Evolutionary conservation across 257 asterid genomes (phyloP).

Genomic region (Nicotiana tabacum): DNA sequence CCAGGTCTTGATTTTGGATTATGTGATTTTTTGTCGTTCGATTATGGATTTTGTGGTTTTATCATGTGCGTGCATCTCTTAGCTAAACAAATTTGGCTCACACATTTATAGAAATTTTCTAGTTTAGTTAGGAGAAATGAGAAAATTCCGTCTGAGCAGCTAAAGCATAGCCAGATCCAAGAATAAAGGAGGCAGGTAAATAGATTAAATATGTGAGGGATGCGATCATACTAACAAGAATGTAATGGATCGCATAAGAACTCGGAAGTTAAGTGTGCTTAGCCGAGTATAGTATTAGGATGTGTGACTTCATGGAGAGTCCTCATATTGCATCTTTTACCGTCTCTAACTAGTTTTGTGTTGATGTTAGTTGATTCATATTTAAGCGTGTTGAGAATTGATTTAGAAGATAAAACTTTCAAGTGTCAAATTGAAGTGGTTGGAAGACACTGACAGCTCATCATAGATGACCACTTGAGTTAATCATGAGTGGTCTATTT

Average conservation of each 20-base stretch:
- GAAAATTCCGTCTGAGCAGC: neutral
- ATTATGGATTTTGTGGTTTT: neutral
- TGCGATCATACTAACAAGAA: neutral
- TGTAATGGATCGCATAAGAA: neutral
- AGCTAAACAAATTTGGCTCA: neutral
- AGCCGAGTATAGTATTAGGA: neutral
- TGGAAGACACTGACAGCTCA: neutral
- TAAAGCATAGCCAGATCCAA: neutral
- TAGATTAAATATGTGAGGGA: neutral
- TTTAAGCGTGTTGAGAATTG: neutral
- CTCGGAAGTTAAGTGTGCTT: neutral
- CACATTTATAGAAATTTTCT: neutral
- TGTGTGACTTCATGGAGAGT: neutral
- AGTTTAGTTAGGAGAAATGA: neutral
- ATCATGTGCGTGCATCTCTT: neutral
- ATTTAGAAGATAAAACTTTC: neutral
- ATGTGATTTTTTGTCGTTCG: neutral
- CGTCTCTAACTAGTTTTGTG: neutral
- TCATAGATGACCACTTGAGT: neutral
- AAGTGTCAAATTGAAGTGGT: neutral
- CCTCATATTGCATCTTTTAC: neutral
- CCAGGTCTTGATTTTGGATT: constrained; percentile 41
- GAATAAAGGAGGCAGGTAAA: neutral
- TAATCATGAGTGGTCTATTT: neutral
- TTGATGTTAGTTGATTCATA: neutral